These are phyloP conservation scores for Talaromyces funiculosus DNA, from an alignment of 2,329 filamentous ascomycete genomes.

Conservation along the genomic window DNA sequence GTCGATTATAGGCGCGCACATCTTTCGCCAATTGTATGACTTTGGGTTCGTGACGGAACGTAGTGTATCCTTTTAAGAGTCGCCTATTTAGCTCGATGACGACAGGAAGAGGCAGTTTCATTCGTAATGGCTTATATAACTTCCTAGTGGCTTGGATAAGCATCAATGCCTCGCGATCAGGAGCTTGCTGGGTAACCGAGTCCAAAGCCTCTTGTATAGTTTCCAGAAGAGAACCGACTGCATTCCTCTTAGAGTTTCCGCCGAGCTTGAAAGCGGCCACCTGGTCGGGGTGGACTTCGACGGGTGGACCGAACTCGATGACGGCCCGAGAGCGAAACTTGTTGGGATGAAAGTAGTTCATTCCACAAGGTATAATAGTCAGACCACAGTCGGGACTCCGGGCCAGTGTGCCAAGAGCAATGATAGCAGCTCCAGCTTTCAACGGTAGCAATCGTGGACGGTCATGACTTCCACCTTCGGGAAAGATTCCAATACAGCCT, in stretches of 20 bases:
- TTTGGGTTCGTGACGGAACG: constrained; percentile 83
- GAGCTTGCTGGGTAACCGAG: constrained; percentile 83
- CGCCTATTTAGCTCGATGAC: constrained; percentile 91
- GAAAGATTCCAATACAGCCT: constrained; percentile 93
- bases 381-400: constrained; percentile 79
- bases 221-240: constrained; percentile 78
- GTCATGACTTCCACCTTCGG: constrained; percentile 93
- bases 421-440: constrained; percentile 95
- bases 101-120: constrained; percentile 84
- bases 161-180: constrained; percentile 93
- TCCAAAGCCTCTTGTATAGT: constrained; percentile 79
- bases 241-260: constrained; percentile 64
- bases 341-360: constrained; percentile 99
- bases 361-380: constrained; percentile 91
- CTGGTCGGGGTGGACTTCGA: constrained; percentile 77
- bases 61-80: constrained; percentile 82
- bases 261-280: constrained; percentile 80
- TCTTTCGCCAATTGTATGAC: constrained; percentile 70
- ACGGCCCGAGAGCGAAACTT: constrained; percentile 96
- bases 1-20: constrained; percentile 78
- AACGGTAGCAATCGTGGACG: constrained; percentile 83
- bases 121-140: constrained; percentile 88
- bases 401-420: constrained; percentile 86
- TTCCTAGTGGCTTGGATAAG: constrained; percentile 89
- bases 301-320: constrained; percentile 85